Percentiles rank a stretch among this genome's conserved stretches.
Evolutionary conservation across 176 grass and related monocot genomes (phyloP).

Genomic region (Raddia guianensis): DNA sequence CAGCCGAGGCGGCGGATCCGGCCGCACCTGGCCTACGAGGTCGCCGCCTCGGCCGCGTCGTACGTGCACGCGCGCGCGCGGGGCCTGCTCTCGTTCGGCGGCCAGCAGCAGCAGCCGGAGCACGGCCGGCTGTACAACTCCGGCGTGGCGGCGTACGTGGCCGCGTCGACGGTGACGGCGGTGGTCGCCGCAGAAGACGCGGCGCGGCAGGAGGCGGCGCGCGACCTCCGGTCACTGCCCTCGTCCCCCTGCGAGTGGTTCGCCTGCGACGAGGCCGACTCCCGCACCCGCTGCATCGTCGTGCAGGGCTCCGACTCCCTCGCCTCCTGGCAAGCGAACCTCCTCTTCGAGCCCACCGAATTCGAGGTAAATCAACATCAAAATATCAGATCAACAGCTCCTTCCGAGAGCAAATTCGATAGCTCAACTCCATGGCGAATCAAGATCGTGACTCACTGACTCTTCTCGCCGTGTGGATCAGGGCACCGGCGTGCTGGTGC

Average conservation of each 20-base stretch:
- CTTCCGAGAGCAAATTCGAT: no score
- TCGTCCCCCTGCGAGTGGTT: slow-evolving; percentile 98
- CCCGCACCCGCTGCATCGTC: slow-evolving; percentile 74
- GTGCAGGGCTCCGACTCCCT: slow-evolving; percentile 98
- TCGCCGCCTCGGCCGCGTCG: slow-evolving; percentile 85
- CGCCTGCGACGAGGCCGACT: slow-evolving; percentile 74
- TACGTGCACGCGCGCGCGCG: slow-evolving; percentile 74
- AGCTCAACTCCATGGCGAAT: not conserved
- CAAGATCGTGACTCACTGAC: not conserved
- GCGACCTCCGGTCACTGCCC: slow-evolving; percentile 84
- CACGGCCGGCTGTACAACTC: slow-evolving; percentile 60
- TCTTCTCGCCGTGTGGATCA: not conserved
- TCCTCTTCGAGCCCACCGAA: slow-evolving; percentile 89
- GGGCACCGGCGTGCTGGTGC: slow-evolving; percentile 76
- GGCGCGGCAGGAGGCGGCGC: slow-evolving; percentile 79
- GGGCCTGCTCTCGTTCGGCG: slow-evolving; percentile 60
- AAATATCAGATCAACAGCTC: no score
- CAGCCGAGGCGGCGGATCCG: slow-evolving; percentile 55
- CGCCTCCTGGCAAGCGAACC: slow-evolving; percentile 96
- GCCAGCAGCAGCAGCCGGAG: not conserved
- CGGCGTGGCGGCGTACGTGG: slow-evolving; percentile 82
- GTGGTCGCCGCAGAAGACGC: slow-evolving; percentile 88
- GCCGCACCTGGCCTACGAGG: slow-evolving; percentile 77
- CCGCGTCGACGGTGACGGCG: slow-evolving; percentile 91
- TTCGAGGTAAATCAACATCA: slow-evolving; percentile 53